These are phyloP conservation scores for Haplosporangium sp. DNA, from an alignment of 371 early-diverging fungal species.

Conservation along the genomic window DNA sequence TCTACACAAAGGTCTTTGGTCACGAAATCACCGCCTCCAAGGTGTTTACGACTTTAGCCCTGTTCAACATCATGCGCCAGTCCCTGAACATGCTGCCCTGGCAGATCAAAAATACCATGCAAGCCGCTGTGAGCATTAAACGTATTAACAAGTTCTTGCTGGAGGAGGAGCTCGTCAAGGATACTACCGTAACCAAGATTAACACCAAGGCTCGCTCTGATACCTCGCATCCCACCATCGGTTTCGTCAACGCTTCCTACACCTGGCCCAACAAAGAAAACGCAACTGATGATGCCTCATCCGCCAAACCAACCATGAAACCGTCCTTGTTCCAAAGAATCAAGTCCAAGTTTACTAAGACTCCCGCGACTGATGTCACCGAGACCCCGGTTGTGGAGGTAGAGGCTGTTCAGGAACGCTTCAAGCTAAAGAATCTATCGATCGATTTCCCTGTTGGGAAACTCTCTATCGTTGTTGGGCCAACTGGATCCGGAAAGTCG, in stretches of 20 bases:
- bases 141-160: conserved; percentile 76
- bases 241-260: conserved; percentile 65
- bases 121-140: conserved; percentile 77
- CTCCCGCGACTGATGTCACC: background rate
- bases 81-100: conserved; percentile 81
- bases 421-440: conserved; percentile 64
- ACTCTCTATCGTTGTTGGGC: conserved; percentile 82
- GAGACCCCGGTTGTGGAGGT: conserved; percentile 24
- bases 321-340: conserved; percentile 24
- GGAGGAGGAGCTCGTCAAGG: conserved; percentile 73
- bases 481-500: conserved; percentile 85
- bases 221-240: conserved; percentile 44
- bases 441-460: conserved; percentile 69
- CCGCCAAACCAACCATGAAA: conserved; percentile 21
- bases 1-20: conserved; percentile 63
- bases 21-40: conserved; percentile 68
- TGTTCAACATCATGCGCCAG: conserved; percentile 71
- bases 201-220: conserved; percentile 18
- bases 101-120: conserved; percentile 70
- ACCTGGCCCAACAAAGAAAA: conserved; percentile 59
- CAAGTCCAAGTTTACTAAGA: conserved; percentile 30
- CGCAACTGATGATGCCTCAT: conserved; percentile 10
- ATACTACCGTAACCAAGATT: conserved; percentile 34
- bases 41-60: conserved; percentile 71
- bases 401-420: conserved; percentile 32